Evolutionary conservation across 805 yeast genomes (phyloP).

Genomic region (Metschnikowia lunata): DNA sequence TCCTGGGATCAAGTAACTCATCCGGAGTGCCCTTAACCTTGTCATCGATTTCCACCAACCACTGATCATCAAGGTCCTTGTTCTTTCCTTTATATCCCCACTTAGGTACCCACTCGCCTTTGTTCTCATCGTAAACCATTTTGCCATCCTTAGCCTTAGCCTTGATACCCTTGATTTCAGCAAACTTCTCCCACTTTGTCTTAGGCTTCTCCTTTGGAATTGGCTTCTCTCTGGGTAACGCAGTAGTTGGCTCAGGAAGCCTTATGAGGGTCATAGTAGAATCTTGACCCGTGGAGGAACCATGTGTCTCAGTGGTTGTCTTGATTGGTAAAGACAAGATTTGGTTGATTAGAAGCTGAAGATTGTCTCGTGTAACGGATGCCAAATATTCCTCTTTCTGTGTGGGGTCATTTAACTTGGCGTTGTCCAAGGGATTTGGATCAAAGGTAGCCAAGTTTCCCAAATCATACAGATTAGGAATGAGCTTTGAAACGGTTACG

Average conservation of each 20-base stretch:
- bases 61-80: slow-evolving; percentile 80
- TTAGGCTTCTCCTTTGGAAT: slow-evolving; percentile 88
- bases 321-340: slow-evolving; percentile 83
- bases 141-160: slow-evolving; percentile 88
- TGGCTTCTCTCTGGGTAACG: slow-evolving; percentile 91
- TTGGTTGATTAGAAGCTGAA: slow-evolving; percentile 87
- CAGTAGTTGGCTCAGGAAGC: slow-evolving; percentile 79
- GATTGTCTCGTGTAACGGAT: slow-evolving; percentile 79
- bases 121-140: slow-evolving; percentile 81
- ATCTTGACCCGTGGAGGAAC: slow-evolving; percentile 55
- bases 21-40: slow-evolving; percentile 47
- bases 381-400: slow-evolving; percentile 62
- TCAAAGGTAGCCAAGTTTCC: slow-evolving; percentile 92
- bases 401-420: slow-evolving; percentile 49
- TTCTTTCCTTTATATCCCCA: slow-evolving; percentile 98
- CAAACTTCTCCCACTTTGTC: slow-evolving; percentile 96
- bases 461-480: slow-evolving; percentile 83
- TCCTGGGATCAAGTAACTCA: slow-evolving; percentile 84
- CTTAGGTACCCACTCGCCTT: slow-evolving; percentile 94
- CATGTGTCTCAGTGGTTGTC: slow-evolving; percentile 72
- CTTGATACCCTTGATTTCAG: slow-evolving; percentile 90
- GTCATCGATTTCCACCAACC: slow-evolving; percentile 94
- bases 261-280: slow-evolving; percentile 77
- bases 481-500: slow-evolving; percentile 84
- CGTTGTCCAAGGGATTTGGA: slow-evolving; percentile 74